Evolutionary conservation across 1,139 yeast species (phyloP).

Genomic region (Taphrina wiesneri): DNA sequence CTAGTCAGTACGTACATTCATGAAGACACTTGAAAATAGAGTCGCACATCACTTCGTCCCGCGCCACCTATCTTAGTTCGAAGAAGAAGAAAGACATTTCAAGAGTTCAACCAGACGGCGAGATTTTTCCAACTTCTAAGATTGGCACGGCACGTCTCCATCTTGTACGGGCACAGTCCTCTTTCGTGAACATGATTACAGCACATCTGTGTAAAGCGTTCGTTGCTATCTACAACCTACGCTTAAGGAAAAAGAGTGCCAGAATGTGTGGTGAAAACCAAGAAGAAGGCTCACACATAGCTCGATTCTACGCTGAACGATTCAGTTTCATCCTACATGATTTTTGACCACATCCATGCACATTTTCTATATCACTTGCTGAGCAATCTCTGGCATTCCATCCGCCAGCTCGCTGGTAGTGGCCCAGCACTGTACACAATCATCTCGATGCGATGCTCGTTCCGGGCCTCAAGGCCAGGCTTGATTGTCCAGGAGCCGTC

Average conservation of each 20-base stretch:
- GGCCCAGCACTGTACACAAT: no score
- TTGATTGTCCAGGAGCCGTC: no score
- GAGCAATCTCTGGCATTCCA: no score
- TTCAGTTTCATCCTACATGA: slow-evolving; percentile 12
- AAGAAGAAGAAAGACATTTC: background rate
- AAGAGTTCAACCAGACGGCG: no score
- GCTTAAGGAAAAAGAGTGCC: slow-evolving; percentile 29
- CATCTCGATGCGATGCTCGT: no score
- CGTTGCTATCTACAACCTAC: slow-evolving; percentile 25
- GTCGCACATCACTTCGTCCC: background rate
- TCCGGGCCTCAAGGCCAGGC: no score
- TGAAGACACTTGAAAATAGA: background rate
- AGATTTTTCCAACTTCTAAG: no score
- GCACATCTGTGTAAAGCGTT: slow-evolving; percentile 30
- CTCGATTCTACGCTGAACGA: slow-evolving; percentile 11
- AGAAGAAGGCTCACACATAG: background rate
- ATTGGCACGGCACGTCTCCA: no score
- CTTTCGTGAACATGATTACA: background rate
- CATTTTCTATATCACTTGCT: no score
- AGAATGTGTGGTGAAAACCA: slow-evolving; percentile 10
- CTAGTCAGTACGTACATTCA: background rate
- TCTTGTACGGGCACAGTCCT: no score
- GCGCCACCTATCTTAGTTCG: background rate
- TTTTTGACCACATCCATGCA: background rate
- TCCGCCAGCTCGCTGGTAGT: no score